Evolutionary conservation across 495 filamentous ascomycete species (phyloP).

Genomic region (Aspergillus cristatus): DNA sequence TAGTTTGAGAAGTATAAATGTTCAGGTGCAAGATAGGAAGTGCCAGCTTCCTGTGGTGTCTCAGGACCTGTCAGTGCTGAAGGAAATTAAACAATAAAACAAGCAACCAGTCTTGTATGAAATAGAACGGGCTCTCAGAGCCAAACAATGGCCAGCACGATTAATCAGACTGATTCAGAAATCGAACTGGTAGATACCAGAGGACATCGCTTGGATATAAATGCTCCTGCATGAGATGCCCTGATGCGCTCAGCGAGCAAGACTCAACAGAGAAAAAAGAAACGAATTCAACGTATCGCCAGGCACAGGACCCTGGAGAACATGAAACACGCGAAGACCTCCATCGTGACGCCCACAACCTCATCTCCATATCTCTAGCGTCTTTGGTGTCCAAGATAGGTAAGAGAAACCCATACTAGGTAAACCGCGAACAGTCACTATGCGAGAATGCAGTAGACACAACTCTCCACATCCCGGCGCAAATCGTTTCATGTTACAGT

Average conservation of each 20-base stretch:
- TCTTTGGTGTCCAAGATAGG: no score
- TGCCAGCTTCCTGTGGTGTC: conserved; percentile 15
- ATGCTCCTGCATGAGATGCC: conserved; percentile 20
- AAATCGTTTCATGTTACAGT: conserved; percentile 33
- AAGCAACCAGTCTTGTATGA: conserved; percentile 5
- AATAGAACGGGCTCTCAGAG: conserved; percentile 7
- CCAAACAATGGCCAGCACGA: conserved; percentile 8
- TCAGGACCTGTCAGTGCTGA: conserved; percentile 2
- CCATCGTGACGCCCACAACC: conserved; percentile 25
- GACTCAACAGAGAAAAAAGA: conserved; percentile 21
- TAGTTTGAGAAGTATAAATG: not conserved
- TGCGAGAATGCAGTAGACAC: conserved; percentile 21
- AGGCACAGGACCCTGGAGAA: conserved; percentile 17
- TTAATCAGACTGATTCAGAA: conserved; percentile 4
- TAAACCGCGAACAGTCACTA: not conserved
- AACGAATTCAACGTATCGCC: no score
- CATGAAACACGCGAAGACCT: conserved; percentile 38
- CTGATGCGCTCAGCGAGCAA: no score
- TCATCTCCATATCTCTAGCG: no score
- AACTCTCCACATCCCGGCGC: no score
- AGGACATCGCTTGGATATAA: conserved; percentile 34
- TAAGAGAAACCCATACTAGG: no score
- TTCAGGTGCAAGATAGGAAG: conserved; percentile 5
- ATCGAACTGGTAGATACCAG: conserved; percentile 17
- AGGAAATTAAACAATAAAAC: not conserved